phyloP scores from a whole-genome alignment of 495 filamentous ascomycete species.

The Friedmanniomyces endolithicus region DNA sequence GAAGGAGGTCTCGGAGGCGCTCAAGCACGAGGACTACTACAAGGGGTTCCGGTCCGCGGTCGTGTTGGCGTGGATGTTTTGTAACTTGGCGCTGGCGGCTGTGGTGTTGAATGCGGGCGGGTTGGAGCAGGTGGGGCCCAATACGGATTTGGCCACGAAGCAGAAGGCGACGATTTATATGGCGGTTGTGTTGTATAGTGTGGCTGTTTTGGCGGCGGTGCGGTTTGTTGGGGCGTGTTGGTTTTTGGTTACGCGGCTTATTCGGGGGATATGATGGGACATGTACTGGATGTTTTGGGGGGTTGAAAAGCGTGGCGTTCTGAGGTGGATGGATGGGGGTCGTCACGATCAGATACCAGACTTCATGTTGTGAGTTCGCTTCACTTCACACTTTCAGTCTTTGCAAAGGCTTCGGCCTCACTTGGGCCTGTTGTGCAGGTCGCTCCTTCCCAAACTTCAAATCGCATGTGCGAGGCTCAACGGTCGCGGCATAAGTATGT shows the following conservation, averaged over 20 bases:
- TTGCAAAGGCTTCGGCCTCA: too few relatives aligned
- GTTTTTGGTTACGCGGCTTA: conserved; percentile 90
- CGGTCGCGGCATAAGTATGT: too few relatives aligned
- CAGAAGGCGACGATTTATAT: conserved; percentile 64
- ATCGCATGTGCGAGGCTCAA: too few relatives aligned
- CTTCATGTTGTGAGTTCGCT: too few relatives aligned
- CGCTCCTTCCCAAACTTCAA: too few relatives aligned
- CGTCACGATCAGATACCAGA: too few relatives aligned
- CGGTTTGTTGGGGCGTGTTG: conserved; percentile 86
- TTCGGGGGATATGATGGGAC: conserved; percentile 36
- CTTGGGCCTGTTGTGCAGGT: too few relatives aligned
- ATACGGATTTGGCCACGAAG: conserved; percentile 32
- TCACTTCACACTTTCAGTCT: too few relatives aligned
- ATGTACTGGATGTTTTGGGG: neutral
- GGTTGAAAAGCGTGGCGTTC: neutral
- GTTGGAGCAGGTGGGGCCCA: conserved; percentile 46
- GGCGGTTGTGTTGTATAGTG: conserved; percentile 80
- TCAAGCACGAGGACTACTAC: conserved; percentile 97
- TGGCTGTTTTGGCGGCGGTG: conserved; percentile 74
- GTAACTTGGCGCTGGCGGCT: conserved; percentile 78
- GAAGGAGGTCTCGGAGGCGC: conserved; percentile 44
- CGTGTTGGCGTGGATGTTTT: conserved; percentile 92
- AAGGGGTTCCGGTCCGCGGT: conserved; percentile 85
- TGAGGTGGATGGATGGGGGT: neutral
- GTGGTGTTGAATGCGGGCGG: conserved; percentile 81